These are phyloP conservation scores for Scenedesmus sp. DNA, from an alignment of 163 green algal genomes.

Conservation along the genomic window DNA sequence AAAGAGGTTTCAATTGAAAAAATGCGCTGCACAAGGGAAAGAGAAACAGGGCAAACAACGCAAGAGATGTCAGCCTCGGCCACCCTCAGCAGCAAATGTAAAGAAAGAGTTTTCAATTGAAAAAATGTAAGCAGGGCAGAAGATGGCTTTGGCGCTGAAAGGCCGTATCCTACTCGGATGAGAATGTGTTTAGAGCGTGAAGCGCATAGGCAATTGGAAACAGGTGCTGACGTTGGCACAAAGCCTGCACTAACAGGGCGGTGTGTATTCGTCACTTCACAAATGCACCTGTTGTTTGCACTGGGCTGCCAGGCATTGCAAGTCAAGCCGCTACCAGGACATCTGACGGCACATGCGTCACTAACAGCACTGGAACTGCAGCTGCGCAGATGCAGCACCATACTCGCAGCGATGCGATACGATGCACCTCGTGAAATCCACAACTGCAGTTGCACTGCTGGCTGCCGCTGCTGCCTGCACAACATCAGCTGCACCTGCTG, in stretches of 20 bases:
- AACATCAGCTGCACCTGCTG: neutral
- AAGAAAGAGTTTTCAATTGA: neutral
- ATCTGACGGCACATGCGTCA: no score
- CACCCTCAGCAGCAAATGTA: neutral
- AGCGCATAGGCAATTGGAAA: no score
- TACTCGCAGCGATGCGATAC: no score
- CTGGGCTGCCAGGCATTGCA: neutral
- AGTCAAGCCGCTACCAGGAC: neutral
- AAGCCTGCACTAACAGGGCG: no score
- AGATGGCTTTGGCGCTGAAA: no score
- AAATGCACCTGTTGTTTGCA: neutral
- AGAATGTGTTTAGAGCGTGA: no score
- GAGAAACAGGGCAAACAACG: constrained; percentile 46
- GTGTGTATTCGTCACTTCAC: no score
- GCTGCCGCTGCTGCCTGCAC: neutral
- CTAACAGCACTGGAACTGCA: no score
- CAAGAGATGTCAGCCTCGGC: neutral
- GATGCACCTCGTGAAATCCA: neutral
- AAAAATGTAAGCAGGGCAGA: no score
- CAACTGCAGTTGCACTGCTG: neutral
- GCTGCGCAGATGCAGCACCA: no score
- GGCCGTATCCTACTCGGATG: no score
- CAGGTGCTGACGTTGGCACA: no score
- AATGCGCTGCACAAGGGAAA: constrained; percentile 80
- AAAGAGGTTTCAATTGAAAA: neutral